Percentiles rank a stretch among this genome's conserved stretches.
phyloP scores from a whole-genome alignment of 2,329 filamentous ascomycete species.

The Hymenoscyphus infarciens region DNA sequence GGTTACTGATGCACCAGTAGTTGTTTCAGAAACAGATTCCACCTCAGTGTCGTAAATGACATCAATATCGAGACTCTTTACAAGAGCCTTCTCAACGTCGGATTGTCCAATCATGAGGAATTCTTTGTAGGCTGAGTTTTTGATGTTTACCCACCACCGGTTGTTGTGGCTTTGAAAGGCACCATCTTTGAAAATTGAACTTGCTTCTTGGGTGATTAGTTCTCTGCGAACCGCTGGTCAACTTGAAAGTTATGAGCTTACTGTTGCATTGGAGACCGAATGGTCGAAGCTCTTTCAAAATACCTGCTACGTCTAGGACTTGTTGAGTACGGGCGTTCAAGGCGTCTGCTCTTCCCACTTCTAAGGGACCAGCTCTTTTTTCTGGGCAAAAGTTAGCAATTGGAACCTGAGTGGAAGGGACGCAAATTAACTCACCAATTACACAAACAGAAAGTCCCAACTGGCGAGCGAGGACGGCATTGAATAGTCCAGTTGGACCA shows the following conservation, averaged over 20 bases:
- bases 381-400: conserved; percentile 32
- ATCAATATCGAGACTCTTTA: conserved; percentile 33
- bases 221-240: not conserved
- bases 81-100: conserved; percentile 42
- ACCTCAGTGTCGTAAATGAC: conserved; percentile 42
- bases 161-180: conserved; percentile 47
- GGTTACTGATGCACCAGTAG: not conserved
- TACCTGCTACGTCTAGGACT: conserved; percentile 43
- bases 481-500: conserved; percentile 46
- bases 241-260: conserved; percentile 29
- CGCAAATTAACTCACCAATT: not conserved
- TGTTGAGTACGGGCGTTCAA: conserved; percentile 49
- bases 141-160: conserved; percentile 41
- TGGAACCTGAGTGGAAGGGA: not conserved
- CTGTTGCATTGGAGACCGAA: conserved; percentile 48
- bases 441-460: conserved; percentile 42
- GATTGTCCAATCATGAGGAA: conserved; percentile 51
- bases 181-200: conserved; percentile 45
- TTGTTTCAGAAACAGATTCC: conserved; percentile 31
- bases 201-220: conserved; percentile 35
- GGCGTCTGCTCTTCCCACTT: conserved; percentile 46
- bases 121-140: conserved; percentile 44
- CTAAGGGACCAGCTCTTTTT: conserved; percentile 38
- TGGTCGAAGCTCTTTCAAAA: conserved; percentile 41
- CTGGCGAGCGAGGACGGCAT: conserved; percentile 42